Evolutionary conservation across 163 green algal genomes (phyloP).

Genomic region (Volvox carteri): DNA sequence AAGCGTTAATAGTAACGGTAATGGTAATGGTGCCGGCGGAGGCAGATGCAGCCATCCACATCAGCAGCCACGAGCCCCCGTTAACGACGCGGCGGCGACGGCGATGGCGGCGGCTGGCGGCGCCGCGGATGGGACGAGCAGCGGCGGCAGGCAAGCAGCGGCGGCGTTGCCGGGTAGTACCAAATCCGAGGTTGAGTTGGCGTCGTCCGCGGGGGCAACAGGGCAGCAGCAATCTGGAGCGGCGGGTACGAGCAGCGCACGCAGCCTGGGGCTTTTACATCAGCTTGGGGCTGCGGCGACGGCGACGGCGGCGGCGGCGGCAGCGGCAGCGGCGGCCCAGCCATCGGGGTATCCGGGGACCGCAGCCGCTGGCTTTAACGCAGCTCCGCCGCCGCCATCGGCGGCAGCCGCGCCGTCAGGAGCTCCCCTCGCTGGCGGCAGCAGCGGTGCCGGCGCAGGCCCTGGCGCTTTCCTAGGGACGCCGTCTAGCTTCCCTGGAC

Average conservation of each 20-base stretch:
- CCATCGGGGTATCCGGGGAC: background rate
- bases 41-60: background rate
- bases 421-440: background rate
- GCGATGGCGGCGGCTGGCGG: background rate
- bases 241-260: too few species aligned
- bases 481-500: background rate
- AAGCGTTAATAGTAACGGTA: background rate
- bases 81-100: background rate
- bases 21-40: background rate
- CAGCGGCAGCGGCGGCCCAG: background rate
- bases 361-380: background rate
- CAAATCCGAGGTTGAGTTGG: too few species aligned
- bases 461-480: background rate
- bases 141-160: background rate
- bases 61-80: too few species aligned
- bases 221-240: background rate
- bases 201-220: constrained; percentile 18
- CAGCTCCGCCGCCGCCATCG: background rate
- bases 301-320: too few species aligned
- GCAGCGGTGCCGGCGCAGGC: background rate
- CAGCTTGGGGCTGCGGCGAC: too few species aligned
- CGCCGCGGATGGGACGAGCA: background rate
- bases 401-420: background rate
- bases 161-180: background rate
- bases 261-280: too few species aligned